Percentiles rank a stretch among this genome's conserved stretches.
Conservation (phyloP, 306 rosid species). For the Vachellia collinsii region DNA sequence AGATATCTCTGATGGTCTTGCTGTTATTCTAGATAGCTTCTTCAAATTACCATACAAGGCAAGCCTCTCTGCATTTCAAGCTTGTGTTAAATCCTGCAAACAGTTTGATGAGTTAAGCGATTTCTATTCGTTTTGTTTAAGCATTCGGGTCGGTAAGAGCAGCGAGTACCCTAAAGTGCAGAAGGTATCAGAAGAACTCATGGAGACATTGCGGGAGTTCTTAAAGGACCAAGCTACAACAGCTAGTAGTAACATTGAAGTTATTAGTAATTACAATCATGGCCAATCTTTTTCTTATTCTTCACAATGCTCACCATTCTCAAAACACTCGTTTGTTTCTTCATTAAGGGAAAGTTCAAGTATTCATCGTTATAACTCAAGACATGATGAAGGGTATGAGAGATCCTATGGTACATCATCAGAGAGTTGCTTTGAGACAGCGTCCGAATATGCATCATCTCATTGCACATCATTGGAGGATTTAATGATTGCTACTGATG, state of each 20-base stretch:
- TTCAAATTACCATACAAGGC: too few species aligned
- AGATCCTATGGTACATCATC: constrained; percentile 28
- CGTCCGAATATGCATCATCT: constrained; percentile 43
- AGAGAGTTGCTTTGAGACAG: constrained; percentile 42
- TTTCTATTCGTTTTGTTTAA: too few species aligned
- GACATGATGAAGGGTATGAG: constrained; percentile 40
- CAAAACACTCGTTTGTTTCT: constrained; percentile 23
- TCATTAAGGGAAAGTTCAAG: background rate
- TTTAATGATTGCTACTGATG: constrained; percentile 50
- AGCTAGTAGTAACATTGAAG: background rate
- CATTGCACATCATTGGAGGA: constrained; percentile 62
- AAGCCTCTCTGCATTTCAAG: too few species aligned
- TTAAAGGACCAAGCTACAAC: too few species aligned
- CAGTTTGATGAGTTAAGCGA: too few species aligned
- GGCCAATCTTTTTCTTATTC: background rate
- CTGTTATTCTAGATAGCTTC: too few species aligned
- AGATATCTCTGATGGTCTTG: too few species aligned
- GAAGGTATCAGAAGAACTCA: too few species aligned
- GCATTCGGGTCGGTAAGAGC: too few species aligned
- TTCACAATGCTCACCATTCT: constrained; percentile 14
- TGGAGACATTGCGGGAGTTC: too few species aligned
- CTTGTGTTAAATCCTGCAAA: too few species aligned
- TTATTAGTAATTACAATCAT: background rate
- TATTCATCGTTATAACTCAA: constrained; percentile 1
- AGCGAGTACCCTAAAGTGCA: too few species aligned